Evolutionary conservation across 1,139 yeast genomes (phyloP), one percentile per base, ranked within the genome.

Genomic region (Yamadazyma spencermartinsiae): DNA sequence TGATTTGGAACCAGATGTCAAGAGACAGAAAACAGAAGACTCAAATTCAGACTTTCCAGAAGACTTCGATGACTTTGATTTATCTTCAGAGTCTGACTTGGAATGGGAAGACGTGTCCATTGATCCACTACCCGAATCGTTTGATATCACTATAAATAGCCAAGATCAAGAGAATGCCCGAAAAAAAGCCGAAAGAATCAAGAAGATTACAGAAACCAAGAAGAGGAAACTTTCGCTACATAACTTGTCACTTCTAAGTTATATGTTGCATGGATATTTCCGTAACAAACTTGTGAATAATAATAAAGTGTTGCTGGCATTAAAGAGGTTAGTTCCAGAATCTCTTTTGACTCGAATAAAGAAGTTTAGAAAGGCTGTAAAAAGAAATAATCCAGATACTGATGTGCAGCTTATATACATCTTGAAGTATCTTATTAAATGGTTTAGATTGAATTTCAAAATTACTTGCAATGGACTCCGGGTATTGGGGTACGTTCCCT

Each of bases 391-490:
- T 20, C 20, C 32, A 2, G 51, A 48, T 26, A 25, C 45, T 15
- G 67, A 63, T 40, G 46, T 52, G 2, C 55, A 55, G 23, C 48
- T 67, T 36, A 51, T 63, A 4, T 66, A 65, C 39, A 53, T 65
- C 7, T 31, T 68, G 20, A 65, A 65, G 40, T 67, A 67, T 37
- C 43, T 64, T 23, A 53, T 64, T 20, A 68, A 67, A 44, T 68
- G 74, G 74, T 55, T 66, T 39, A 43, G 70, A n/a, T 46, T 61
- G 19, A 67, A 67, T 41, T 67, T 52, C 44, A 59, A 63, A 43
- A 52, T 64, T 12, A 54, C 58, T 32, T 52, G 63, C 5, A 63
- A 62, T 51, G 74, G 73, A 0, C 35, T 66, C 6, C 36, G 73
- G 23, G 65, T 64, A 0, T 48, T 65, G 33, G 72, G 72, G 0